phyloP scores from a whole-genome alignment of 208 protist genomes.

The Crithidia sp. region DNA sequence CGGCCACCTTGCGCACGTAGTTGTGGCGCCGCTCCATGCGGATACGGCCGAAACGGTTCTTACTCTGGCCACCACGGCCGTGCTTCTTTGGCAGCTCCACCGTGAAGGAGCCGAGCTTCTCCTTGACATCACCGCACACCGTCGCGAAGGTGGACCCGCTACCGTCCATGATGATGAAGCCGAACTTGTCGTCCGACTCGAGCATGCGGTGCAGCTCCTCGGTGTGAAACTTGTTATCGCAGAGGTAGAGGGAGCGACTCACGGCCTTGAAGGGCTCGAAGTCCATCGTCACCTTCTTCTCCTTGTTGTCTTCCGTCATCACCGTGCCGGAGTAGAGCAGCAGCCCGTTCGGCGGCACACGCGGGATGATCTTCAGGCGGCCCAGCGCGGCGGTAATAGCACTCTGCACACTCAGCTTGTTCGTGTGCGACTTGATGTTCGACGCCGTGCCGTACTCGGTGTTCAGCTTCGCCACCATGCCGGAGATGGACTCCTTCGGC shows the following conservation, averaged over 20 bases:
- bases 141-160: conserved; percentile 97
- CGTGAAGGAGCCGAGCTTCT: conserved; percentile 98
- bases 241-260: conserved; percentile 99
- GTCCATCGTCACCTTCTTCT: conserved; percentile 99
- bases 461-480: conserved; percentile 98
- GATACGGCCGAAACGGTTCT: conserved; percentile 99
- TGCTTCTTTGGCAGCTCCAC: conserved; percentile 99
- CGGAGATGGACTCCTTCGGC: conserved; percentile 98
- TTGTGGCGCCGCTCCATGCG: conserved; percentile 99
- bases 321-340: conserved; percentile 99
- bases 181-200: conserved; percentile 99
- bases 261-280: conserved; percentile 99
- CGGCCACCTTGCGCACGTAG: conserved; percentile 99
- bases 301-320: conserved; percentile 98
- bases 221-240: conserved; percentile 98
- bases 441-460: conserved; percentile 99
- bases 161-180: conserved; percentile 99
- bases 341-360: conserved; percentile 97
- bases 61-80: conserved; percentile 99
- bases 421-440: conserved; percentile 99
- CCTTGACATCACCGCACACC: conserved; percentile 97
- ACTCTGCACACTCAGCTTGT: conserved; percentile 93
- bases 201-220: conserved; percentile 98
- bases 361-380: conserved; percentile 93
- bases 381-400: conserved; percentile 92